Percentiles rank a stretch among this genome's conserved stretches.
Conservation (phyloP, 371 early-diverging fungal species). For the Batrachochytrium dendrobatidis region DNA sequence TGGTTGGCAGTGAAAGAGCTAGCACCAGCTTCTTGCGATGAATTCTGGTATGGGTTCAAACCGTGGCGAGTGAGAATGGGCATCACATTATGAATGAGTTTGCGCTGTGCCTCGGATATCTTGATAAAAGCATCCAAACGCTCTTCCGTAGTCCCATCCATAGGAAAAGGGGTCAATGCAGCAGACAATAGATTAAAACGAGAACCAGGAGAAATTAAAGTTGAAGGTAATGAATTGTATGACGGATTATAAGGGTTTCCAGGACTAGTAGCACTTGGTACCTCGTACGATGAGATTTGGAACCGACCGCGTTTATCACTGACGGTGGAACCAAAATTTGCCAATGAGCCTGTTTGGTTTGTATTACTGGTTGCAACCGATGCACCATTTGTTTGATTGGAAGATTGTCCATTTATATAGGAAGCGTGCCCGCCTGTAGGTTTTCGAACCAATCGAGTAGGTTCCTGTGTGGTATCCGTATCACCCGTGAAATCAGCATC, state of each 20-base stretch:
- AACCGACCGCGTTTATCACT: not conserved
- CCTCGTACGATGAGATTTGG: slow-evolving; percentile 6
- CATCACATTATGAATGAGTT: not conserved
- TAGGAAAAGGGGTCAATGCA: not conserved
- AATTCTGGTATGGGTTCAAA: not conserved
- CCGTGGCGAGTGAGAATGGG: slow-evolving; percentile 1
- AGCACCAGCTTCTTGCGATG: no score
- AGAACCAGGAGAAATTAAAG: not conserved
- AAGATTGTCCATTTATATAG: no score
- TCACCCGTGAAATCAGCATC: no score
- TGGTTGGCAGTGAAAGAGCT: no score
- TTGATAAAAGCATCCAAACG: not conserved
- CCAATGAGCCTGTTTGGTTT: no score
- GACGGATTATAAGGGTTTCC: not conserved
- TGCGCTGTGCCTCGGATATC: not conserved
- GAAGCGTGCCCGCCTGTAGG: no score
- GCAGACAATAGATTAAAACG: not conserved
- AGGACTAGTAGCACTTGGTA: not conserved
- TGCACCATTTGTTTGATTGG: no score
- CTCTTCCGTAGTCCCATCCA: not conserved
- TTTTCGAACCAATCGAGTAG: no score
- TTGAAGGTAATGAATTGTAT: no score
- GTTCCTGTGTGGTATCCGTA: no score
- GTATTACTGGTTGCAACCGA: no score
- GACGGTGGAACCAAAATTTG: no score